Base-by-base conservation (phyloP, 2,329 filamentous ascomycete genomes). In the Orbilia oligospora region DNA sequence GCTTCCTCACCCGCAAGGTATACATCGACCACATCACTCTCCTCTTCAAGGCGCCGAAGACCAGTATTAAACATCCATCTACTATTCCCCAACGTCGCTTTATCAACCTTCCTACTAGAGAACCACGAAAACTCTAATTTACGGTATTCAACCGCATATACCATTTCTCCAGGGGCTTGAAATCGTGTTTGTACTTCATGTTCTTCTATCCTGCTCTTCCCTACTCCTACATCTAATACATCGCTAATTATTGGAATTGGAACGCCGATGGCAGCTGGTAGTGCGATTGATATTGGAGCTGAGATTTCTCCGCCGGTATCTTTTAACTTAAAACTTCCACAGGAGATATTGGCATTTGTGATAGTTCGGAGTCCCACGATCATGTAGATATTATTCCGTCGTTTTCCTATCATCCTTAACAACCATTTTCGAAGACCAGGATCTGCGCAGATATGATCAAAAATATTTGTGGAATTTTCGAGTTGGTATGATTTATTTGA, bases 401-500 rank as follows among this genome's bases (percentile, higher is more conserved):
- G 33, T 12, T 8, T 5, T 36, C 33, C 33, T 36, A 12, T 36
- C 33, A 36, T 36, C 10, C 10, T 36, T 8, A 12, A 36, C 30
- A 58, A 27, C 53, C 53, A 58, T 16, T 38, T 36, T 38, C 53
- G 33, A 20, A 27, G 9, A 3, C 18, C 18, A 1, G 10, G 27
- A 20, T 58, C 53, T 30, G 20, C 27, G 53, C 53, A 58, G 1
- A 38, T 38, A 6, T 58, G 20, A 5, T 58, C 53, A 20, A 58
- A 58, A 58, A 58, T 30, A 38, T 58, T 14, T 18, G 53, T 58
- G 5, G 53, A 58, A 12, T 58, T 58, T 30, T 58, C 53, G n/a
- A 58, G 20, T 38, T 58, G 53, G 16, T 58, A 58, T 5, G 53
- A 38, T 24, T 58, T 58, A 58, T 58, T 58, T 1, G 53, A 18